A percentile compares a stretch with the other conserved stretches of the same genome.
Evolutionary conservation across 1,284 basidiomycete species (phyloP).

Genomic region (Cutaneotrichosporon sp.): DNA sequence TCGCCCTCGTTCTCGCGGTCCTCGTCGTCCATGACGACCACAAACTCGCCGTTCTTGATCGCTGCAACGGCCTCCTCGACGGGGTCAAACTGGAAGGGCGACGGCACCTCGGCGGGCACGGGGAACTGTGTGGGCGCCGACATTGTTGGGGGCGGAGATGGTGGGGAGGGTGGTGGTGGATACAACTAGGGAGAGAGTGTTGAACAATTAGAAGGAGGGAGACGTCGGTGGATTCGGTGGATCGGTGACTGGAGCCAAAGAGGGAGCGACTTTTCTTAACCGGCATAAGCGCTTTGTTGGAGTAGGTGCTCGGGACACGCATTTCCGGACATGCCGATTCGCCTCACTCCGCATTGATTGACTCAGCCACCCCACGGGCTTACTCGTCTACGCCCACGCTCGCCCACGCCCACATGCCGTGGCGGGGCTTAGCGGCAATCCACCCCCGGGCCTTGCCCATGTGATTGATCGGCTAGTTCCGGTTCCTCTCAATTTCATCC

Average conservation of each 20-base stretch:
- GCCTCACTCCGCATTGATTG: no score
- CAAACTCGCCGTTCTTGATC: slow-evolving; percentile 79
- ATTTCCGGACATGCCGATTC: no score
- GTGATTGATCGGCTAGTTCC: no score
- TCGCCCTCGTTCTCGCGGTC: slow-evolving; percentile 93
- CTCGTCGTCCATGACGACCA: slow-evolving; percentile 96
- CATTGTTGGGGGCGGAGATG: slow-evolving; percentile 26
- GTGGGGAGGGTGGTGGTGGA: neutral
- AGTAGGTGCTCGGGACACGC: no score
- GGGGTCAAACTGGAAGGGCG: slow-evolving; percentile 61
- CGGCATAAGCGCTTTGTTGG: slow-evolving; percentile 3
- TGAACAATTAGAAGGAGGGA: neutral
- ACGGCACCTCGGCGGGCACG: slow-evolving; percentile 32
- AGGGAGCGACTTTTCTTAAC: slow-evolving; percentile 2
- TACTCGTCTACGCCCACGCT: no score
- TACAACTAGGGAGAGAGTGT: neutral
- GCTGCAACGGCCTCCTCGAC: slow-evolving; percentile 79
- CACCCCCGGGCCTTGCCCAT: no score
- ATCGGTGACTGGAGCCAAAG: neutral
- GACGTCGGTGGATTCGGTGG: neutral
- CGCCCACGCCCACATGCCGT: neutral
- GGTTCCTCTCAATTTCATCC: no score
- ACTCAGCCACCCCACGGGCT: neutral
- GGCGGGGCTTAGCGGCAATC: no score
- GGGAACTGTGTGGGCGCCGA: slow-evolving; percentile 33